A percentile compares a stretch with the other conserved stretches of the same genome.
Conservation (phyloP, 441 rosid species). For the Syzygium syzygioides region DNA sequence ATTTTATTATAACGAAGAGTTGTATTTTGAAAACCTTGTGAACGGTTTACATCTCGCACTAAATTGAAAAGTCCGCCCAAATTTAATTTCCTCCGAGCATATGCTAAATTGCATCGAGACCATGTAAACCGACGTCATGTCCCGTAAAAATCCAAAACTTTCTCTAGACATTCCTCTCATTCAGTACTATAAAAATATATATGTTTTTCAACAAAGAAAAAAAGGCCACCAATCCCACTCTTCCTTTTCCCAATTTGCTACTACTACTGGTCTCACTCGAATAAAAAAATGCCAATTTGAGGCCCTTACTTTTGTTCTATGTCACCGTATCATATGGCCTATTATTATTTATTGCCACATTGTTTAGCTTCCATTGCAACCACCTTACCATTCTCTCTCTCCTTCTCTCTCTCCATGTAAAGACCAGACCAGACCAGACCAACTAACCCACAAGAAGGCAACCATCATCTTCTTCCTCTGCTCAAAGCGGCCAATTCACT, state of each 20-base stretch:
- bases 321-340: neutral
- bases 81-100: neutral
- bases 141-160: neutral
- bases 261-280: neutral
- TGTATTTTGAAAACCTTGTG: neutral
- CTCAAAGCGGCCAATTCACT: neutral
- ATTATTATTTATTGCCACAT: neutral
- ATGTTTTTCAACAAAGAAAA: neutral
- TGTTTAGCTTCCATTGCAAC: neutral
- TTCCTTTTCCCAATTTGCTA: neutral
- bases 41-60: accelerated
- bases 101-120: neutral
- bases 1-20: no score
- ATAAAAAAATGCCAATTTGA: neutral
- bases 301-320: neutral
- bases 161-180: neutral
- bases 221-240: neutral
- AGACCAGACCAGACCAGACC: neutral
- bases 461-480: neutral
- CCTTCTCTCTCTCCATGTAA: neutral
- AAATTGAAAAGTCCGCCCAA: neutral
- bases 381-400: neutral
- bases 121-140: neutral
- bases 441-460: neutral
- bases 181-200: accelerated